A percentile compares a stretch with the other conserved stretches of the same genome.
phyloP scores from a whole-genome alignment of 2,329 filamentous ascomycete genomes.

The Thielaviopsis cerberus region DNA sequence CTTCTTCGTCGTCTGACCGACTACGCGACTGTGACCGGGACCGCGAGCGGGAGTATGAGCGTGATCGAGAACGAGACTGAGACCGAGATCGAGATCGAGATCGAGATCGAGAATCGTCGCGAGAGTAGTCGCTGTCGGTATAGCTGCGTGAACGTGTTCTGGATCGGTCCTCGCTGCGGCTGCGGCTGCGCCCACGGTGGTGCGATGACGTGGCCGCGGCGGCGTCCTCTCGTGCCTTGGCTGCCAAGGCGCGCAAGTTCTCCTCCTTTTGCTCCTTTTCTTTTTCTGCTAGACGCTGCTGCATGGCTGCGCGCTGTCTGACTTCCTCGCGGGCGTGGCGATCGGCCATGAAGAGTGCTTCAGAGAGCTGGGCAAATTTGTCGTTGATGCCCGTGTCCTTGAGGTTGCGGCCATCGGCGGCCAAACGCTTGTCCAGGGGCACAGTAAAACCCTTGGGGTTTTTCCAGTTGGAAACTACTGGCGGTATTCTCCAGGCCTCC shows the following conservation, averaged over 20 bases:
- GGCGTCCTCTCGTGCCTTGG: constrained; percentile 77
- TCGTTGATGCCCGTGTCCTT: constrained; percentile 95
- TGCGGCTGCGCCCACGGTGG: constrained; percentile 9
- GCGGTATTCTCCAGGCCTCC: constrained; percentile 78
- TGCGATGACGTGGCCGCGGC: constrained; percentile 18
- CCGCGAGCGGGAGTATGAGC: constrained; percentile 22
- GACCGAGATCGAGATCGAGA: constrained; percentile 20
- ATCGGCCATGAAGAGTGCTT: constrained; percentile 86
- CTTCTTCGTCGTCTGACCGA: constrained; percentile 39
- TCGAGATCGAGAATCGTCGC: constrained; percentile 20
- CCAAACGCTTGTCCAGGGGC: constrained; percentile 82
- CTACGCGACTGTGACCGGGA: constrained; percentile 33
- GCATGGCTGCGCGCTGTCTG: constrained; percentile 79
- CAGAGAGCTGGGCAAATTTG: constrained; percentile 91
- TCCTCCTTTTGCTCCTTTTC: constrained; percentile 92
- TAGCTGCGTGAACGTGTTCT: constrained; percentile 21
- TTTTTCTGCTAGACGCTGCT: constrained; percentile 88
- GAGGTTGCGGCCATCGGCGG: constrained; percentile 76
- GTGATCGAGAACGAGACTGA: constrained; percentile 17
- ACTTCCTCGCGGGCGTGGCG: constrained; percentile 91
- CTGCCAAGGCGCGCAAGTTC: constrained; percentile 66
- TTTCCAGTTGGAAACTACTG: constrained; percentile 95
- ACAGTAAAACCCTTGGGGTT: constrained; percentile 98
- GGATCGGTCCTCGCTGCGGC: neutral
- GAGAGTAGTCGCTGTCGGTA: constrained; percentile 19